These are phyloP conservation scores for Rhizoclosmatium hyalinum DNA, from an alignment of 371 early-diverging fungal genomes.

Conservation along the genomic window DNA sequence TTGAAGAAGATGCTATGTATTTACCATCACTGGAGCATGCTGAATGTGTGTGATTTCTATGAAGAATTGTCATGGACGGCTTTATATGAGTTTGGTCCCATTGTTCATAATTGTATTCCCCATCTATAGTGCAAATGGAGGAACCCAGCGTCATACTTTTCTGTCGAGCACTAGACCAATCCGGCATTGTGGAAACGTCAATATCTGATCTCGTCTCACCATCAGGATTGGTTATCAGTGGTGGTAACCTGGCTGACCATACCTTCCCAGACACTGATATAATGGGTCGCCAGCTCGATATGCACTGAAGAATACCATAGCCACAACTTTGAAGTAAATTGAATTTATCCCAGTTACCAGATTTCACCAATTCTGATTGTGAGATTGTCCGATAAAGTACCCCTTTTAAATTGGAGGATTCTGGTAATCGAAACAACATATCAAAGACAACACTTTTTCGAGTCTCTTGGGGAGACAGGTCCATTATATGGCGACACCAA, in stretches of 20 bases:
- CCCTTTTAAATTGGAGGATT: background rate
- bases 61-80: background rate
- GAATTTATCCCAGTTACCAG: background rate
- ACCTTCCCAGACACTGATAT: background rate
- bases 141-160: background rate
- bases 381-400: background rate
- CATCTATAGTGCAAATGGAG: background rate
- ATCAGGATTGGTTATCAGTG: slow-evolving; percentile 1
- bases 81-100: background rate
- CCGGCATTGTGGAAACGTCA: background rate
- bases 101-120: background rate
- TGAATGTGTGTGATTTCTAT: slow-evolving; percentile 11
- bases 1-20: slow-evolving; percentile 21
- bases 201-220: background rate
- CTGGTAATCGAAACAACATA: background rate
- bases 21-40: slow-evolving; percentile 25
- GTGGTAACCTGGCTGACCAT: background rate
- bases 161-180: background rate
- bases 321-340: background rate
- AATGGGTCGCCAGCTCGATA: slow-evolving; percentile 1
- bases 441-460: slow-evolving; percentile 12
- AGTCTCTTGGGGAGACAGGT: background rate
- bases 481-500: background rate
- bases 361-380: background rate
- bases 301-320: slow-evolving; percentile 7